Conservation (phyloP, 305 asterid species). For the Rubia tinctorum region DNA sequence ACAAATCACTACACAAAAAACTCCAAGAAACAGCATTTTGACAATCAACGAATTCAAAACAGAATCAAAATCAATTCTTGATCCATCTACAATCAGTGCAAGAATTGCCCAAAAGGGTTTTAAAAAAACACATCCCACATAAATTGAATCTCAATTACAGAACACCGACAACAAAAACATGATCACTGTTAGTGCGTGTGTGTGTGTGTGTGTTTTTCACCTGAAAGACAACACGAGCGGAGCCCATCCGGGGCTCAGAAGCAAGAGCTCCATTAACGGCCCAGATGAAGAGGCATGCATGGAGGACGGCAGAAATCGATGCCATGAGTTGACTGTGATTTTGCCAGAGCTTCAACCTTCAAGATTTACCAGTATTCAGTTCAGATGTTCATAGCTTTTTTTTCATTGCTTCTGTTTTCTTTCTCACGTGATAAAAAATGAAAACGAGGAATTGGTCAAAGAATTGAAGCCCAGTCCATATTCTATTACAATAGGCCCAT, state of each 20-base stretch:
- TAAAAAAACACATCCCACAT: neutral
- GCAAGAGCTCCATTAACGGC: constrained; percentile 16
- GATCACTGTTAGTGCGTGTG: neutral
- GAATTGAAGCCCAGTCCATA: neutral
- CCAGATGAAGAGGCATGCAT: constrained; percentile 16
- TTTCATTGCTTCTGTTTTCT: too few species aligned
- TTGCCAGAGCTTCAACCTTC: constrained; percentile 7
- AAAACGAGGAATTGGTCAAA: neutral
- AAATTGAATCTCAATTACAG: neutral
- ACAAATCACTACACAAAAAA: neutral
- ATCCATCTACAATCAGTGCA: neutral
- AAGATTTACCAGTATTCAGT: neutral
- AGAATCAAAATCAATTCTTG: constrained; percentile 3
- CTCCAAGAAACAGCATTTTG: neutral
- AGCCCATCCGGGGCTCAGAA: constrained; percentile 29
- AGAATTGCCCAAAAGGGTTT: neutral
- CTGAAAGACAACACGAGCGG: constrained; percentile 35
- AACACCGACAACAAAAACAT: constrained; percentile 1
- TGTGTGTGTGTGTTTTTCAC: constrained; percentile 7
- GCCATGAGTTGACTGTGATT: constrained; percentile 18
- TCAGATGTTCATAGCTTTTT: neutral
- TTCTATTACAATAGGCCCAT: neutral
- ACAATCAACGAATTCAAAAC: neutral
- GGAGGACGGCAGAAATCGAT: constrained; percentile 10
- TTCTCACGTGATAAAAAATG: neutral